These are phyloP conservation scores for Paramecium caudatum DNA, from an alignment of 73 alveolate genomes.

Conservation along the genomic window DNA sequence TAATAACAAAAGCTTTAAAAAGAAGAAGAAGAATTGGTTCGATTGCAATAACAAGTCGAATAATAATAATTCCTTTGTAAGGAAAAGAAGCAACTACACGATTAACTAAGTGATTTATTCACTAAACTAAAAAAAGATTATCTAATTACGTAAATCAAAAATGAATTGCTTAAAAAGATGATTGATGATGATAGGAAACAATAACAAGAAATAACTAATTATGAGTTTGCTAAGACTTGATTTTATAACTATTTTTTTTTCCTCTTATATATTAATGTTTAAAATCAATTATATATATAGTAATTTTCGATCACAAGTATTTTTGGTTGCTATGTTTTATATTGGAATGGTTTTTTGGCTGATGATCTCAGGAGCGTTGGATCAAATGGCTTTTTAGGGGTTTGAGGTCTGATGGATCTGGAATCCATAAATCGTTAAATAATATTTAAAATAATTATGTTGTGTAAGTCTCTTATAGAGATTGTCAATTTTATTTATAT, in stretches of 20 bases:
- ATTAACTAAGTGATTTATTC: conserved; percentile 18
- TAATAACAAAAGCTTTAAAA: neutral
- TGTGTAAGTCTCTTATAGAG: conserved; percentile 62
- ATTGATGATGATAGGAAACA: conserved; percentile 45
- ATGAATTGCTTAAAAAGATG: conserved; percentile 54
- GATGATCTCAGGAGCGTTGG: neutral
- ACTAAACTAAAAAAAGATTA: conserved; percentile 32
- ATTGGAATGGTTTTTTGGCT: neutral
- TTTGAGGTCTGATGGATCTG: neutral
- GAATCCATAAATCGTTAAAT: conserved; percentile 50
- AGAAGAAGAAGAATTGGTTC: conserved; percentile 45
- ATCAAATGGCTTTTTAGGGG: neutral
- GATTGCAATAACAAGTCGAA: conserved; percentile 8
- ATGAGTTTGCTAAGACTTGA: conserved; percentile 40
- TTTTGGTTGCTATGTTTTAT: neutral
- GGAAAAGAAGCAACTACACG: conserved; percentile 31
- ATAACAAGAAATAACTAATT: neutral
- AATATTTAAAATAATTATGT: conserved; percentile 50
- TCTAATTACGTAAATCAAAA: conserved; percentile 44
- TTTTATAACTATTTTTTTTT: neutral
- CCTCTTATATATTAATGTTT: no score
- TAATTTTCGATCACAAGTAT: neutral
- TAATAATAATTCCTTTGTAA: neutral
- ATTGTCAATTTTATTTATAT: conserved; percentile 38
- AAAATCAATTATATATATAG: conserved; percentile 3